A percentile compares a stretch with the other conserved stretches of the same genome.
Evolutionary conservation across 345 rosid species (phyloP).

Genomic region (Gossypium arboreum): DNA sequence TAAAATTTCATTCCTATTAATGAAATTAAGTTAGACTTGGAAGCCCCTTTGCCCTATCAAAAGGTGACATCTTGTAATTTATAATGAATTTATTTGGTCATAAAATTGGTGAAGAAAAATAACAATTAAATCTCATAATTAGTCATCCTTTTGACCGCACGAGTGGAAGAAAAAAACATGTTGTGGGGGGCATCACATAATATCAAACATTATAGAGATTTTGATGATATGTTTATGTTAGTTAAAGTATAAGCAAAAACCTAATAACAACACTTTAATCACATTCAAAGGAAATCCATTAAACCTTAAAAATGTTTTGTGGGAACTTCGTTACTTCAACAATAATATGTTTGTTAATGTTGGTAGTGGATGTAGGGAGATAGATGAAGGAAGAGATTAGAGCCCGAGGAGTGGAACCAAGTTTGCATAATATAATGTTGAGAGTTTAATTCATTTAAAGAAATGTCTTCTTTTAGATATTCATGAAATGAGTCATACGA

Average conservation of each 20-base stretch:
- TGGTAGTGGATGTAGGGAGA: no score
- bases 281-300: constrained; percentile 8
- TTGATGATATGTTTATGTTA: constrained; percentile 16
- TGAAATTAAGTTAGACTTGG: background rate
- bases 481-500: no score
- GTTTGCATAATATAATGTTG: no score
- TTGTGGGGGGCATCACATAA: no score
- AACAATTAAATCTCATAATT: background rate
- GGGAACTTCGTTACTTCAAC: constrained; percentile 43
- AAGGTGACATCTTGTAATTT: constrained; percentile 39
- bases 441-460: no score
- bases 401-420: no score
- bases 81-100: constrained; percentile 14
- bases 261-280: background rate
- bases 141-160: constrained; percentile 48
- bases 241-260: constrained; percentile 26
- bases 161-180: constrained; percentile 28
- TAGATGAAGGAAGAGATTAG: no score
- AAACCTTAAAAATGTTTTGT: constrained; percentile 15
- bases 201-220: constrained; percentile 8
- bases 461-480: no score
- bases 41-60: constrained; percentile 28
- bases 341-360: background rate
- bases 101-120: constrained; percentile 17
- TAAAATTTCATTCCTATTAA: background rate